These are phyloP conservation scores for Suillus weaverae DNA, from an alignment of 768 basidiomycete species.

Conservation along the genomic window DNA sequence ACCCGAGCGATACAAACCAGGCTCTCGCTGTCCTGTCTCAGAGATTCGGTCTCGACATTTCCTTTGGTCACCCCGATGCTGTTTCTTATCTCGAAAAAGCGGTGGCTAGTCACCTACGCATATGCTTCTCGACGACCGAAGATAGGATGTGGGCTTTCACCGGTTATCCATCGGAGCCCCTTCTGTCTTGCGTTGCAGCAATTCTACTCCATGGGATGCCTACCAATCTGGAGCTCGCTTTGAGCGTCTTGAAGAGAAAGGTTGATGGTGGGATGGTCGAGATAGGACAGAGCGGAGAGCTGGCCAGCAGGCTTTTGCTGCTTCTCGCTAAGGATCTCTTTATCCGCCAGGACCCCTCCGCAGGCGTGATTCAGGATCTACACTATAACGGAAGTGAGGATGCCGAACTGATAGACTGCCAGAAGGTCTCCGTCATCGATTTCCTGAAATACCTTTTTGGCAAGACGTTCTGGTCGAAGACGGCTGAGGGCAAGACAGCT, in stretches of 20 bases:
- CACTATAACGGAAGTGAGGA: neutral
- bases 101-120: too few relatives aligned
- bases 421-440: conserved; percentile 13
- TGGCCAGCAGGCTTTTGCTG: conserved; percentile 12
- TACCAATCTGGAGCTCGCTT: neutral
- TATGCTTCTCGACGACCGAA: conserved; percentile 5
- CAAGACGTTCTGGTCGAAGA: conserved; percentile 2
- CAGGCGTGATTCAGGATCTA: neutral
- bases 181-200: conserved; percentile 15
- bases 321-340: conserved; percentile 11
- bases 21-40: conserved; percentile 12
- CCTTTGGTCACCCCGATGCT: conserved; percentile 2
- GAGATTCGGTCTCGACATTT: conserved; percentile 11
- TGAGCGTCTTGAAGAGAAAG: neutral
- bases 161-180: conserved; percentile 18
- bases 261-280: conserved; percentile 12
- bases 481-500: conserved; percentile 2
- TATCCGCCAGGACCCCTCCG: neutral
- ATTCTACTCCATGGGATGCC: neutral
- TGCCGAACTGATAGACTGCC: conserved; percentile 7
- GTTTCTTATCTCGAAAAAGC: too few relatives aligned
- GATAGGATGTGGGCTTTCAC: conserved; percentile 15
- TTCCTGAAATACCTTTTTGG: conserved; percentile 19
- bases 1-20: neutral
- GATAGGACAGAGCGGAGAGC: conserved; percentile 10